These are phyloP conservation scores for Tricholoma furcatifolium DNA, from an alignment of 768 basidiomycete genomes.

Conservation along the genomic window DNA sequence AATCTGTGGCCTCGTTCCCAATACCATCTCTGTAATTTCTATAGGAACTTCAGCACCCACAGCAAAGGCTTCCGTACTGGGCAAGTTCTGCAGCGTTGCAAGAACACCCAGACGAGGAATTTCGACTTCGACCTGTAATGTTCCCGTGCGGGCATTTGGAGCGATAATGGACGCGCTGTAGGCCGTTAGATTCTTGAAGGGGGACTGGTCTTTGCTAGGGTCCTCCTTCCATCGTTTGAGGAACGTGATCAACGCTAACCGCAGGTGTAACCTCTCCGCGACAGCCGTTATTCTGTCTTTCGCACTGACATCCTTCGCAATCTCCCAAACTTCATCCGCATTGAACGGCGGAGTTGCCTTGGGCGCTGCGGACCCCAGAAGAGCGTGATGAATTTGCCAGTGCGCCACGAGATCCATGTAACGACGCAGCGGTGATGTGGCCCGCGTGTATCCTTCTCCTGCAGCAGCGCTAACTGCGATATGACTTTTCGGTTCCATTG, in stretches of 20 bases:
- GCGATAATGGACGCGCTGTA: constrained; percentile 9
- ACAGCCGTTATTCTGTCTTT: constrained; percentile 34
- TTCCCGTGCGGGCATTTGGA: not conserved
- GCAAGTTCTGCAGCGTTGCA: not conserved
- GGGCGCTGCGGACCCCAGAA: constrained; percentile 42
- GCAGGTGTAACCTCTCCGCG: constrained; percentile 27
- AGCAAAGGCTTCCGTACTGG: not conserved
- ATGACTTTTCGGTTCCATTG: constrained; percentile 60
- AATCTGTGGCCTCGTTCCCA: constrained; percentile 1
- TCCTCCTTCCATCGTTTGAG: constrained; percentile 38
- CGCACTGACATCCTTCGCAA: constrained; percentile 35
- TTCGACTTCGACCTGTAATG: not conserved
- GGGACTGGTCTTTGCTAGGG: not conserved
- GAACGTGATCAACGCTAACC: constrained; percentile 35
- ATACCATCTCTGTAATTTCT: not conserved
- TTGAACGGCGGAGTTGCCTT: constrained; percentile 40
- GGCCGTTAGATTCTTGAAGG: constrained; percentile 8
- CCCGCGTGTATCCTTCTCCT: constrained; percentile 78
- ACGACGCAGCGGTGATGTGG: constrained; percentile 86
- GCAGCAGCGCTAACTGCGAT: constrained; percentile 65
- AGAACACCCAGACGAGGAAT: not conserved
- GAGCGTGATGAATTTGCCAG: constrained; percentile 88
- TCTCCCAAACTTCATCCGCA: constrained; percentile 40
- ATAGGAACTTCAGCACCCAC: not conserved
- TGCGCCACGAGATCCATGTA: constrained; percentile 80